phyloP scores from a whole-genome alignment of 2,329 filamentous ascomycete species.

The Piedraia hortae region DNA sequence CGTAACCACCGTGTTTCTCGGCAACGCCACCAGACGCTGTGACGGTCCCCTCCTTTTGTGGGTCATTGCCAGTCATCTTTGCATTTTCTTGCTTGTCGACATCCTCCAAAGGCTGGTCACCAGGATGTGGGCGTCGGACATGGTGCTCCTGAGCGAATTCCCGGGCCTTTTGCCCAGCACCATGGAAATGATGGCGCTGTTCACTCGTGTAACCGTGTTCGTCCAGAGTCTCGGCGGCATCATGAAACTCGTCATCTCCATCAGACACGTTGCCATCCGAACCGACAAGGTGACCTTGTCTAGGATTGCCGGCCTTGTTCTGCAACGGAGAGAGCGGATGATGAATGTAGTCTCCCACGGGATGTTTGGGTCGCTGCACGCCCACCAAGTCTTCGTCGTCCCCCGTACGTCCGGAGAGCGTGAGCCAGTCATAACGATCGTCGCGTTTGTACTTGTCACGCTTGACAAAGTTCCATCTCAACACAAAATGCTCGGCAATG shows the following conservation, averaged over 20 bases:
- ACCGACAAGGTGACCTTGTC: constrained; percentile 8
- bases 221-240: constrained; percentile 8
- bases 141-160: constrained; percentile 2
- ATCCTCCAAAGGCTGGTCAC: not conserved
- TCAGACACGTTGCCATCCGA: constrained; percentile 3
- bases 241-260: constrained; percentile 6
- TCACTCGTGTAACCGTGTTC: constrained; percentile 11
- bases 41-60: constrained; percentile 9
- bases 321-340: constrained; percentile 49
- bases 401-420: constrained; percentile 45
- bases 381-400: constrained; percentile 64
- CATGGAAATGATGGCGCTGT: constrained; percentile 9
- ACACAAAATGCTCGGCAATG: constrained; percentile 80
- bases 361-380: constrained; percentile 69
- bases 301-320: constrained; percentile 29
- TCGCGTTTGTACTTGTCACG: constrained; percentile 94
- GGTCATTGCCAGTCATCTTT: constrained; percentile 11
- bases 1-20: constrained; percentile 9
- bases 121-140: constrained; percentile 2
- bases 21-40: constrained; percentile 10
- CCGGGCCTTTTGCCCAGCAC: constrained; percentile 5
- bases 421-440: constrained; percentile 57
- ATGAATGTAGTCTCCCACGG: constrained; percentile 61
- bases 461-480: constrained; percentile 93
- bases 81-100: constrained; percentile 8